These are phyloP conservation scores for Talinum fruticosum DNA, from an alignment of 148 eudicot species.

Conservation along the genomic window DNA sequence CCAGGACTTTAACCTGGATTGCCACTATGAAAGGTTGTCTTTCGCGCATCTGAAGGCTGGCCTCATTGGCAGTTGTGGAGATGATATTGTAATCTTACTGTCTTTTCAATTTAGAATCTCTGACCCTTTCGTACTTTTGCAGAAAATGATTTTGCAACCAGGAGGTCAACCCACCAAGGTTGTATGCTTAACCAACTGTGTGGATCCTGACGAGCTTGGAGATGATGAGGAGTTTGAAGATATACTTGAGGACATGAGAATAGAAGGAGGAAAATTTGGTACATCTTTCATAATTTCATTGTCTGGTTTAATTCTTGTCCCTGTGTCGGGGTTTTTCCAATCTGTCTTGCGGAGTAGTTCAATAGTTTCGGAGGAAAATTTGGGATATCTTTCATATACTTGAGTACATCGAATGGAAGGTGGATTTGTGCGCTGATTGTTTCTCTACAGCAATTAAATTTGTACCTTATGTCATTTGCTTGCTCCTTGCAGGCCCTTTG, in stretches of 20 bases:
- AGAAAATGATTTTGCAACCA: slow-evolving; percentile 81
- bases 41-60: neutral
- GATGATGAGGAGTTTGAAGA: slow-evolving; percentile 43
- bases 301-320: neutral
- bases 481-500: slow-evolving; percentile 59
- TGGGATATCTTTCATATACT: no score
- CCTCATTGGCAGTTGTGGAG: neutral
- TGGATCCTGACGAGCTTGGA: slow-evolving; percentile 29
- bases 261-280: slow-evolving; percentile 42
- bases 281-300: neutral
- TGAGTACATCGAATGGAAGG: no score
- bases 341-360: no score
- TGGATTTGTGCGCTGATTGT: neutral
- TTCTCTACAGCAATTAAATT: neutral
- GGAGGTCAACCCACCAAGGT: slow-evolving; percentile 63
- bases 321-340: neutral
- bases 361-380: no score
- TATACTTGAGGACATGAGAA: slow-evolving; percentile 35
- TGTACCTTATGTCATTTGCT: neutral
- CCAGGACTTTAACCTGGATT: neutral
- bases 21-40: neutral
- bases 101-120: neutral
- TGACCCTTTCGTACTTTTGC: slow-evolving; percentile 10
- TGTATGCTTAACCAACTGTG: slow-evolving; percentile 46
- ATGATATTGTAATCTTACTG: neutral